Evolutionary conservation across 179 eudicot genomes (phyloP), one percentile per base, ranked within the genome.

Genomic region (Actinidia polygama): DNA sequence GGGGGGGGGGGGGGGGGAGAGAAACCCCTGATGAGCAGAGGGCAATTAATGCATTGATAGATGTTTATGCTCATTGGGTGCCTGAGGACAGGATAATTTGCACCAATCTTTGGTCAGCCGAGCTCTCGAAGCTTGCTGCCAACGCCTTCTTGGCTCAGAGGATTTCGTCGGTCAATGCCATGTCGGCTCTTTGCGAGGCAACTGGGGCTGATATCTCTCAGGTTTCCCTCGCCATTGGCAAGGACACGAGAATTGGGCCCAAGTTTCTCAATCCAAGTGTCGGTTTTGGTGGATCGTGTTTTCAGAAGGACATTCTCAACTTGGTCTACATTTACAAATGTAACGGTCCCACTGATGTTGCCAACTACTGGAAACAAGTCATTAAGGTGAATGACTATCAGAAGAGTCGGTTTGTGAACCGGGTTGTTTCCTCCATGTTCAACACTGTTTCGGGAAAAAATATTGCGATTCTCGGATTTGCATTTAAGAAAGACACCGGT

Each of bases 121-220:
- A 91, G 89, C 88, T 91, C 59, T 91, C 94, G 0, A 91, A 91
- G 83, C 89, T 91, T 1, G 94, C 94, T 10, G 94, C 94, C 4
- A 91, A 91, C 46, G 94, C 94, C 36, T 90, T 91, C 78, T 82
- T 90, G 85, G 93, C 91, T 73, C 91, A 89, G 73, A 86, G 93
- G 82, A 90, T 90, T 53, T 90, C 93, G 1, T 91, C 92, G 0
- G 91, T 91, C 44, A 91, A 91, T 72, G 92, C 92, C 49, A 90
- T 90, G 87, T 91, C 94, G 0, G 92, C 94, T 3, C 92, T 91
- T 1, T 91, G 92, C 67, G 92, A 91, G 78, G 94, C 94, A 16
- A 91, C 92, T 0, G 92, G 94, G 10, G 94, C 94, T 4, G 88
- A 91, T 83, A 91, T 88, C 26, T 54, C 87, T 4, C 81, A 91